Base-by-base conservation (phyloP, 345 rosid species). In the Eucalyptus coolabah region DNA sequence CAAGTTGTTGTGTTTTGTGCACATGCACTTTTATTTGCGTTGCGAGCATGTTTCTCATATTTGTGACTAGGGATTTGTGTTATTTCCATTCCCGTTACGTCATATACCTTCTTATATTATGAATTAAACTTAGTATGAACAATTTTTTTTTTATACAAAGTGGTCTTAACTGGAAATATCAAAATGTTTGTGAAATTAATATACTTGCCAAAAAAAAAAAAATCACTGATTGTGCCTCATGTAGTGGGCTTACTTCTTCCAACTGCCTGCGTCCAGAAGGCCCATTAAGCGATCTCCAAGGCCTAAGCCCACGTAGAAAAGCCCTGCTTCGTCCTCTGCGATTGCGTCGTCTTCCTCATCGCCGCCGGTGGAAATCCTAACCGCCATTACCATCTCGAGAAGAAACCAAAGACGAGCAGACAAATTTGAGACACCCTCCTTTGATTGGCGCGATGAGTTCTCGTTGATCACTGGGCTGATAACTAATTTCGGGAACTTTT, bases 21-120 rank as follows among this genome's bases (percentile, higher is more conserved):
- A 19, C 59, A 53, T 24, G 63, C 30, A 24, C 63, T 56, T 56
- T 23, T 24, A 1, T 24, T 9, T 56, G 30, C 2, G 3, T 24
- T 56, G 63, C 63, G 0, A 56, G 30, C 12, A 4, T 56, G 63
- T 24, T 56, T 56, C 2, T 1, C 59, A 3, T 53, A 53, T 0
- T 24, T 56, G 12, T 10, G 24, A 56, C 2, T 10, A 24, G 13
- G 13, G 28, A 56, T 56, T 24, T 10, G 63, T 9, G 5, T 54
- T 54, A 54, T 54, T 54, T 53, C 24, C 56, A 17, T 53, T 19
- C 24, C 56, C 56, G 4, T 53, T 53, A 8, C 10, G 1, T 53
- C 24, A 53, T 53, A 18, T 53, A 19, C 10, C 51, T 50, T 50
- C 51, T 50, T 50, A 50, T 50, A 50, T 50, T 50, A 50, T 50